These are phyloP conservation scores for Elaeis oleifera DNA, from an alignment of 202 grass and related monocot species.

Conservation along the genomic window DNA sequence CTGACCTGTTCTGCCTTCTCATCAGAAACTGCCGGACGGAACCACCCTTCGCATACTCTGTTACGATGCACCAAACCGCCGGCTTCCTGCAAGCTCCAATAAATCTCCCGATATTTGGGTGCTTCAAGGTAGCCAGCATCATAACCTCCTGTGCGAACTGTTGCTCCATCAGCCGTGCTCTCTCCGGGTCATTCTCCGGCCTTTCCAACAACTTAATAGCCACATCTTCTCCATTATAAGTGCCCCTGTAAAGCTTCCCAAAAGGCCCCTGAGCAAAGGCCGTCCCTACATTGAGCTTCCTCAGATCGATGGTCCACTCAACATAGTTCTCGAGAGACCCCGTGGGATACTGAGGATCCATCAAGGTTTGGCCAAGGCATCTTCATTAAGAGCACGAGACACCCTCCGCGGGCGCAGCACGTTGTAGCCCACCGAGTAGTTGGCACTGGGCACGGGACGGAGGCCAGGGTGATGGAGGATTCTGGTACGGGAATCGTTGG, in stretches of 20 bases:
- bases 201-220: slow-evolving; percentile 66
- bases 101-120: slow-evolving; percentile 65
- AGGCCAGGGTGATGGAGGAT: too few species aligned
- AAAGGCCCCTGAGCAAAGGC: slow-evolving; percentile 68
- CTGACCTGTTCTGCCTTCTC: slow-evolving; percentile 48
- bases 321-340: slow-evolving; percentile 46
- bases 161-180: slow-evolving; percentile 61
- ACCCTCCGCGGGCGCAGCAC: slow-evolving; percentile 26
- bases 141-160: slow-evolving; percentile 68
- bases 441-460: too few species aligned
- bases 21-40: slow-evolving; percentile 61
- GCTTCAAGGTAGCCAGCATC: slow-evolving; percentile 53
- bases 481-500: too few species aligned
- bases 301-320: slow-evolving; percentile 58
- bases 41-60: slow-evolving; percentile 69
- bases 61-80: slow-evolving; percentile 67
- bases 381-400: slow-evolving; percentile 21
- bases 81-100: slow-evolving; percentile 67
- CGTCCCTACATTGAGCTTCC: slow-evolving; percentile 46
- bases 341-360: slow-evolving; percentile 36
- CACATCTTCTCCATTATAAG: slow-evolving; percentile 60
- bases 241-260: slow-evolving; percentile 60
- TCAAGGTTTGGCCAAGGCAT: slow-evolving; percentile 46
- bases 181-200: slow-evolving; percentile 51
- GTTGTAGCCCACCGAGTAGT: too few species aligned